Conservation (phyloP, 1,284 basidiomycete species). For the Xerocomus amazonicus region DNA sequence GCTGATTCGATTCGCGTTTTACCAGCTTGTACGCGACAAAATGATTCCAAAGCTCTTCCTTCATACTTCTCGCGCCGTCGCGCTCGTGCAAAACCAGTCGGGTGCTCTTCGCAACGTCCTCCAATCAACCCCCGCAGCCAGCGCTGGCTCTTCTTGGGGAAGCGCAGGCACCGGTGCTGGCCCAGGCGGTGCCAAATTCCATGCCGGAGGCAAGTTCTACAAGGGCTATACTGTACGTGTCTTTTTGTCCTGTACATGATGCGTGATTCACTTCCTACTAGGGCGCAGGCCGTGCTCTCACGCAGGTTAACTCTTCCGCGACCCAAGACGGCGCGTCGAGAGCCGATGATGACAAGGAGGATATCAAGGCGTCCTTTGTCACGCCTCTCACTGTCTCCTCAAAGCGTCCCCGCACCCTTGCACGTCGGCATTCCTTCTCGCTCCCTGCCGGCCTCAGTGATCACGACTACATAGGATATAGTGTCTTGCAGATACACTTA, state of each 20-base stretch:
- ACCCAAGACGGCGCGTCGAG: slow-evolving; percentile 44
- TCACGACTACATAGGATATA: slow-evolving; percentile 40
- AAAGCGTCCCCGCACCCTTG: slow-evolving; percentile 38
- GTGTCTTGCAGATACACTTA: slow-evolving; percentile 58
- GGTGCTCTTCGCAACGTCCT: slow-evolving; percentile 69
- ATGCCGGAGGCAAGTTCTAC: slow-evolving; percentile 66
- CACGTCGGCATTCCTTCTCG: slow-evolving; percentile 59
- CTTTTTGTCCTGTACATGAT: background rate
- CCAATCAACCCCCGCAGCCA: slow-evolving; percentile 44
- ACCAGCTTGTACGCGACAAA: no score
- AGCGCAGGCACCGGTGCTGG: slow-evolving; percentile 54
- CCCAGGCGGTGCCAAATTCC: slow-evolving; percentile 63
- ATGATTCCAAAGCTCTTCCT: slow-evolving; percentile 49
- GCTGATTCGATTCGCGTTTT: background rate
- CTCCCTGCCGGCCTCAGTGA: slow-evolving; percentile 31
- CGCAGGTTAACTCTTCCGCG: slow-evolving; percentile 61
- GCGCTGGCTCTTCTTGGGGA: slow-evolving; percentile 55
- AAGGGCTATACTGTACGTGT: slow-evolving; percentile 50
- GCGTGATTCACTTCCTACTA: slow-evolving; percentile 48
- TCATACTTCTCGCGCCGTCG: slow-evolving; percentile 69
- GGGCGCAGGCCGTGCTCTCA: slow-evolving; percentile 62
- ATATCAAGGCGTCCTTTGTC: slow-evolving; percentile 37
- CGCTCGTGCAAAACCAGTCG: slow-evolving; percentile 67
- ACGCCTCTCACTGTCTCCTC: slow-evolving; percentile 23
- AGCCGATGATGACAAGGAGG: slow-evolving; percentile 58